Conservation (phyloP, 2,329 filamentous ascomycete species). For the Eurotiales sp. region DNA sequence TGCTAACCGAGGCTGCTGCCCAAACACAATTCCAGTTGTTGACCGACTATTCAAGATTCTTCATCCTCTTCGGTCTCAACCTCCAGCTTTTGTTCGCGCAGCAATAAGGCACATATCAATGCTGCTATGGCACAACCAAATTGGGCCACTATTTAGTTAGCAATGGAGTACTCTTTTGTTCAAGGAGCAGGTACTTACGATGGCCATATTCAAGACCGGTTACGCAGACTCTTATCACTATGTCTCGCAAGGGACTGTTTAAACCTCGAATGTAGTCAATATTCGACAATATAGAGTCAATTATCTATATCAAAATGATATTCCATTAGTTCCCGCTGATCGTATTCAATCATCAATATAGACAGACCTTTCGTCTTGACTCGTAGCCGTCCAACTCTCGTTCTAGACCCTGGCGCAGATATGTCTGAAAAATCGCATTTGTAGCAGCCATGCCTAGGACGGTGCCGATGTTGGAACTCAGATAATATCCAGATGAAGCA, state of each 20-base stretch:
- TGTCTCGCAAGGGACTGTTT: constrained; percentile 21
- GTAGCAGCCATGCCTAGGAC: constrained; percentile 37
- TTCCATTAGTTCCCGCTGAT: constrained; percentile 7
- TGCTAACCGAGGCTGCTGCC: too few relatives aligned
- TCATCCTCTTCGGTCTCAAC: not conserved
- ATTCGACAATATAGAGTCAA: constrained; percentile 36
- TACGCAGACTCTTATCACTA: constrained; percentile 26
- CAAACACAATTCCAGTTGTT: too few relatives aligned
- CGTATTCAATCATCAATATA: too few relatives aligned
- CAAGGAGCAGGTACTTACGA: constrained; percentile 19
- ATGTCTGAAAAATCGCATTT: constrained; percentile 24
- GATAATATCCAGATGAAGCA: constrained; percentile 46
- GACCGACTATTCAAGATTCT: not conserved
- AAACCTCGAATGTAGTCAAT: constrained; percentile 36
- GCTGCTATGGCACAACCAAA: not conserved
- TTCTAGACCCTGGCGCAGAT: constrained; percentile 30
- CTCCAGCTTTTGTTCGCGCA: not conserved
- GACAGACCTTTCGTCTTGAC: not conserved
- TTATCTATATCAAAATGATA: constrained; percentile 31
- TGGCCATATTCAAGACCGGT: constrained; percentile 26
- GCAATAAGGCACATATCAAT: not conserved
- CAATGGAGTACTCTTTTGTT: constrained; percentile 27
- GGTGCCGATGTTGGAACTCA: constrained; percentile 42
- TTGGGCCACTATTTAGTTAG: not conserved
- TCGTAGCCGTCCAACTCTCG: constrained; percentile 28